A percentile compares a stretch with the other conserved stretches of the same genome.
Conservation (phyloP, 805 yeast species). For the Candida caryicola region DNA sequence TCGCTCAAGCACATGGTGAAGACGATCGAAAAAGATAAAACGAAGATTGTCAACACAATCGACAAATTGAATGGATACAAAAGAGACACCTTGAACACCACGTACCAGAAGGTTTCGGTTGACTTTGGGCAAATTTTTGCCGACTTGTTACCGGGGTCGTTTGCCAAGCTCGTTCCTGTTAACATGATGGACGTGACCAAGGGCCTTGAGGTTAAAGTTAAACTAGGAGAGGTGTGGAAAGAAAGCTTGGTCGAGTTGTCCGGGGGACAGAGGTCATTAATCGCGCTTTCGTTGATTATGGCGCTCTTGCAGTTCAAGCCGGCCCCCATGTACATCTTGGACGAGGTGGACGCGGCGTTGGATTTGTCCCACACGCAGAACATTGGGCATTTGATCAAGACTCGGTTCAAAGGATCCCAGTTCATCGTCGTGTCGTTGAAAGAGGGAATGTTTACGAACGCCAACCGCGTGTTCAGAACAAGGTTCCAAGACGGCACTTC, state of each 20-base stretch:
- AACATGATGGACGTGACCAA: slow-evolving; percentile 80
- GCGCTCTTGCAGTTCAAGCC: slow-evolving; percentile 93
- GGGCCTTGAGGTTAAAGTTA: slow-evolving; percentile 88
- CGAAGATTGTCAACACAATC: slow-evolving; percentile 86
- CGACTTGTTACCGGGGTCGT: slow-evolving; percentile 84
- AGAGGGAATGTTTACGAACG: slow-evolving; percentile 98
- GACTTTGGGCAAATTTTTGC: slow-evolving; percentile 91
- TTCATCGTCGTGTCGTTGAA: slow-evolving; percentile 94
- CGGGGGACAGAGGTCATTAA: slow-evolving; percentile 95
- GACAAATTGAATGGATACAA: slow-evolving; percentile 81
- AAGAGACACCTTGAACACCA: slow-evolving; percentile 72
- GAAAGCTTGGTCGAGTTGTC: slow-evolving; percentile 91
- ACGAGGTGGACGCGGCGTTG: slow-evolving; percentile 97
- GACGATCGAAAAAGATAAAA: slow-evolving; percentile 85
- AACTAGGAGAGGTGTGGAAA: slow-evolving; percentile 91
- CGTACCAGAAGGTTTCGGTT: slow-evolving; percentile 80
- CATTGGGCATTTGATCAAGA: slow-evolving; percentile 93
- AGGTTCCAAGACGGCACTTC: slow-evolving; percentile 97
- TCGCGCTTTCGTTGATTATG: slow-evolving; percentile 88
- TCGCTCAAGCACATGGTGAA: slow-evolving; percentile 75
- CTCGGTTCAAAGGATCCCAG: slow-evolving; percentile 92
- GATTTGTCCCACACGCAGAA: slow-evolving; percentile 97
- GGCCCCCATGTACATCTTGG: slow-evolving; percentile 96
- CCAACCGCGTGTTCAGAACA: slow-evolving; percentile 89
- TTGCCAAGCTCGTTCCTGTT: slow-evolving; percentile 81